Conservation (phyloP, 805 yeast species). For the Cyberlindnera americana region DNA sequence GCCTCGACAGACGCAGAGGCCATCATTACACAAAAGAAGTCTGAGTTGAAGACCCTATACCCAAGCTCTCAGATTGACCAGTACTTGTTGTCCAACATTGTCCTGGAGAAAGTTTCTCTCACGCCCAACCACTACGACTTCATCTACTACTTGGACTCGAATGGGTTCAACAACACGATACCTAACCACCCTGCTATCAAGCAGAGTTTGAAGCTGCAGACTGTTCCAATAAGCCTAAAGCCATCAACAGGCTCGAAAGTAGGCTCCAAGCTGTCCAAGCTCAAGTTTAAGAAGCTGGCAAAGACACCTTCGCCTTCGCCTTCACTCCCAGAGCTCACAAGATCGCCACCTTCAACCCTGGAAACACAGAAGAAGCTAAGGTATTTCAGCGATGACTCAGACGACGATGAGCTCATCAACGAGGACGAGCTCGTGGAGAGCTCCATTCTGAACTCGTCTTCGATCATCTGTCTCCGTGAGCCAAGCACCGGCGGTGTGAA, state of each 20-base stretch:
- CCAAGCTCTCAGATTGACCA: constrained; percentile 21
- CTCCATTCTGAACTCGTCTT: constrained; percentile 35
- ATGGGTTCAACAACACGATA: constrained; percentile 22
- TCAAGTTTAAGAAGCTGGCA: constrained; percentile 25
- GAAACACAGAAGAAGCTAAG: constrained; percentile 22
- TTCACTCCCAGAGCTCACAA: constrained; percentile 20
- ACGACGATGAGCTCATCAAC: constrained; percentile 30
- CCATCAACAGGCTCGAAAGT: too few relatives aligned
- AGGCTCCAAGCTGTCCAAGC: constrained; percentile 26
- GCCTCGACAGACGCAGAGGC: constrained; percentile 23
- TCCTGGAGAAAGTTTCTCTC: constrained; percentile 21
- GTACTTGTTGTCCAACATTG: constrained; percentile 26
- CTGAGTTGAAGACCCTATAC: constrained; percentile 14
- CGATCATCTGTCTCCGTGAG: constrained; percentile 32
- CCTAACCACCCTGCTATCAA: constrained; percentile 27
- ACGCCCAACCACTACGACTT: constrained; percentile 23
- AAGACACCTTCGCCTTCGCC: constrained; percentile 16
- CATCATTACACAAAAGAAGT: constrained; percentile 18
- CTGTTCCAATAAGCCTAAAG: too few relatives aligned
- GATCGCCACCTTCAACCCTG: constrained; percentile 11
- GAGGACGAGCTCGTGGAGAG: constrained; percentile 38
- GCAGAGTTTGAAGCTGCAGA: too few relatives aligned
- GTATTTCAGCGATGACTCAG: constrained; percentile 24
- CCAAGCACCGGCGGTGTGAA: constrained; percentile 54
- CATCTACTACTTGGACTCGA: constrained; percentile 24